These are phyloP conservation scores for Leishmania arabica DNA, from an alignment of 208 protist species.

Conservation along the genomic window DNA sequence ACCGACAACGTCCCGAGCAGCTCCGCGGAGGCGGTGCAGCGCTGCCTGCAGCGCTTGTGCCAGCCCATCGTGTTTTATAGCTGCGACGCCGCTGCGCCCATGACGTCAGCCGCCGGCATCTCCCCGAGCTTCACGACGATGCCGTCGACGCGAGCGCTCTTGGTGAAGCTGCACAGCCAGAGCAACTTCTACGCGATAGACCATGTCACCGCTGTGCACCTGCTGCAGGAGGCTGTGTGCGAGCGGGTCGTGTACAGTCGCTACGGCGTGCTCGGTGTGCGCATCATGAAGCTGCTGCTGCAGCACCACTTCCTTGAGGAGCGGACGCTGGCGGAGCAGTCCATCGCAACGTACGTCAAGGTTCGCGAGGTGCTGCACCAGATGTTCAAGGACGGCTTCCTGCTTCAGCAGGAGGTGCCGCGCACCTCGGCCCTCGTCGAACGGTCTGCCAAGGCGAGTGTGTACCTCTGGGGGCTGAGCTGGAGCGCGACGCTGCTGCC, in stretches of 20 bases:
- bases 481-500: conserved; percentile 43
- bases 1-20: background rate
- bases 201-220: conserved; percentile 35
- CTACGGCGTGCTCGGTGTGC: conserved; percentile 80
- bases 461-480: conserved; percentile 71
- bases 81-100: conserved; percentile 10
- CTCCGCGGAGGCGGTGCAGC: conserved; percentile 28
- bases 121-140: background rate
- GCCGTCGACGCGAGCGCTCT: conserved; percentile 14
- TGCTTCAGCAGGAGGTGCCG: conserved; percentile 73
- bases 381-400: conserved; percentile 77
- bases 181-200: conserved; percentile 23
- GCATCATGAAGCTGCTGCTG: conserved; percentile 76
- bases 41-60: conserved; percentile 28
- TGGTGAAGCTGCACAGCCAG: conserved; percentile 17
- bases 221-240: conserved; percentile 50
- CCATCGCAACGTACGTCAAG: conserved; percentile 60
- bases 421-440: conserved; percentile 48
- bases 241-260: conserved; percentile 77
- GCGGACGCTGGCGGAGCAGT: conserved; percentile 75
- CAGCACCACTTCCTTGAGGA: conserved; percentile 81
- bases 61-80: conserved; percentile 31
- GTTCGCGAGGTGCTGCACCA: conserved; percentile 74
- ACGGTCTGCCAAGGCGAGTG: conserved; percentile 50
- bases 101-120: background rate